phyloP scores from a whole-genome alignment of 495 filamentous ascomycete genomes.

The Aspergillus affinis region DNA sequence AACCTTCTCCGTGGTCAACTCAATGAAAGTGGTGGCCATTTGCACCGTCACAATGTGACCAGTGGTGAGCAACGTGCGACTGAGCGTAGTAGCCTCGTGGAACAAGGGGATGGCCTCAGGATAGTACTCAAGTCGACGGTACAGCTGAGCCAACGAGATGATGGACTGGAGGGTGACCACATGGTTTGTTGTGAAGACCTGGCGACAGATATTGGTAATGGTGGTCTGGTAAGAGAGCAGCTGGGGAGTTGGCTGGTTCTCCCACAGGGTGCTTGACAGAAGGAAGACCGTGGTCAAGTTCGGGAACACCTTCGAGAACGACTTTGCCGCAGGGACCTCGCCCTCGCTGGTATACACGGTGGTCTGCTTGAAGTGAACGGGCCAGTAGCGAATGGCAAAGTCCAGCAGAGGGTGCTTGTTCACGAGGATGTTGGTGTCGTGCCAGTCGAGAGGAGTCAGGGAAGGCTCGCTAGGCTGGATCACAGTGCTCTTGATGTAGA shows the following conservation, averaged over 20 bases:
- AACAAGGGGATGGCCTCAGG: constrained; percentile 17
- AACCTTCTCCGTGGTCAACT: constrained; percentile 27
- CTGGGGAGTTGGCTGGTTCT: constrained; percentile 28
- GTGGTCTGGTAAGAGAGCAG: constrained; percentile 31
- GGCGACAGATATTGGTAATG: constrained; percentile 29
- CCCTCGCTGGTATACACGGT: constrained; percentile 29
- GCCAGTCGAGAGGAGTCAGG: constrained; percentile 28
- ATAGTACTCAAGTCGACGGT: constrained; percentile 14
- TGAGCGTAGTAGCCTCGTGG: constrained; percentile 27
- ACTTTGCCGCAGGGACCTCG: constrained; percentile 29
- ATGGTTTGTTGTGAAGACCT: constrained; percentile 29
- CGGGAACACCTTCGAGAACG: constrained; percentile 37
- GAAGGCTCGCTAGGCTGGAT: constrained; percentile 35
- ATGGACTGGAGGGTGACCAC: constrained; percentile 23
- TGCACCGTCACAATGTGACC: constrained; percentile 36
- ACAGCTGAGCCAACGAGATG: constrained; percentile 20
- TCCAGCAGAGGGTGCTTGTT: constrained; percentile 33
- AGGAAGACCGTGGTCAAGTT: constrained; percentile 28
- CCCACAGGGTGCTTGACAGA: constrained; percentile 34
- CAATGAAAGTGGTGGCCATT: constrained; percentile 33
- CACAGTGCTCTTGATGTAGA: constrained; percentile 35
- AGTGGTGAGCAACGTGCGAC: constrained; percentile 29
- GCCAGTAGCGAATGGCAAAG: constrained; percentile 40
- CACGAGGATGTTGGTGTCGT: constrained; percentile 27
- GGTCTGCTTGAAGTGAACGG: constrained; percentile 31